Base-by-base conservation (phyloP, 768 basidiomycete genomes). In the Trametes coccinea region DNA sequence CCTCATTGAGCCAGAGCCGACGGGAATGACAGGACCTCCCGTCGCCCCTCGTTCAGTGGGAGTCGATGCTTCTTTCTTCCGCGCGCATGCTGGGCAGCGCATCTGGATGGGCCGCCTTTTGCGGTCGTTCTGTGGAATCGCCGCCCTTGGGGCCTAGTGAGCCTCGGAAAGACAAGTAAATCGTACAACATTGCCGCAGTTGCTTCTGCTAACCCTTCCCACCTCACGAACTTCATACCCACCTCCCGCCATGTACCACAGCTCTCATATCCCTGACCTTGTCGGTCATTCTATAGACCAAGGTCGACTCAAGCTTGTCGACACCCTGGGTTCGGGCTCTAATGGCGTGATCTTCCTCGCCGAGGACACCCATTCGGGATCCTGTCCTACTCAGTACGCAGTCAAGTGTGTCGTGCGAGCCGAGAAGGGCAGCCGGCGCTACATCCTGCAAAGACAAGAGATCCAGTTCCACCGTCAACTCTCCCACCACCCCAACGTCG, bases 401-500 rank as follows among this genome's bases (percentile, higher is more conserved):
- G 68, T 73, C 41, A 73, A 73, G 53, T 71, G 70, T 56, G 56
- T 71, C 53, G 43, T 63, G 40, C 68, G 65, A 45, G 67, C 66
- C 7, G 46, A 52, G 17, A 39, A 52, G 27, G 62, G 63, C 51
- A 61, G 63, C 2, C 60, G 60, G 13, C 50, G 59, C 14, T 45
- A 58, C 27, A 49, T 29, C 1, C 61, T 64, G 7, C 92, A 93
- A 72, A 73, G 75, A 10, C 82, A 90, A 55, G 94, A 95, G 76
- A 84, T 94, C 51, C 68, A 72, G 11, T 75, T 83, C 53, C 88
- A 88, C 68, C 73, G 74, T 30, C 59, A 76, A 52, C 84, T 88
- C 41, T 77, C 82, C 52, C 72, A 73, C 13, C 87, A 87, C 62
- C 79, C 82, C 5, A 84, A 85, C 65, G 81, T 97, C 69, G 81